Percentiles rank a stretch among this genome's conserved stretches.
phyloP scores from a whole-genome alignment of 768 basidiomycete species.

The Asterophora lycoperdoides region DNA sequence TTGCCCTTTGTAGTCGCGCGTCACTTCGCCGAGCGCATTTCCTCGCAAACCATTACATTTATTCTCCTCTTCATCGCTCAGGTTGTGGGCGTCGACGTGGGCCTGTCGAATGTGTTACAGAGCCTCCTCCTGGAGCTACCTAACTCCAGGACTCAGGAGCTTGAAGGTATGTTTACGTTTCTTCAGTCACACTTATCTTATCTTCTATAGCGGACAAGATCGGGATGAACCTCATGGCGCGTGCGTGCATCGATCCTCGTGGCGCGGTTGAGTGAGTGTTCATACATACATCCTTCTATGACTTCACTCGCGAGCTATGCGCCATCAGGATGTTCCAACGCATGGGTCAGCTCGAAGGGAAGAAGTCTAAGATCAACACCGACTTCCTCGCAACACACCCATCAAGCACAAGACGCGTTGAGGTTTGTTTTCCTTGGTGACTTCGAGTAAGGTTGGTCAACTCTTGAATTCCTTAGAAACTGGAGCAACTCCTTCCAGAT shows the following conservation, averaged over 20 bases:
- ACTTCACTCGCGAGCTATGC: no score
- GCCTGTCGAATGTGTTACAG: slow-evolving; percentile 44
- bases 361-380: slow-evolving; percentile 21
- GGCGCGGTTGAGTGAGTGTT: slow-evolving; percentile 64
- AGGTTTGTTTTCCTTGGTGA: slow-evolving; percentile 39
- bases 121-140: slow-evolving; percentile 65
- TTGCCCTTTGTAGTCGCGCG: slow-evolving; percentile 29
- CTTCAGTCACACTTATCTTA: background rate
- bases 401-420: slow-evolving; percentile 61
- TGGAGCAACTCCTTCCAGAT: slow-evolving; percentile 53
- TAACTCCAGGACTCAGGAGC: slow-evolving; percentile 77
- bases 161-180: slow-evolving; percentile 52
- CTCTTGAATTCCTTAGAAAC: slow-evolving; percentile 30
- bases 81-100: slow-evolving; percentile 47
- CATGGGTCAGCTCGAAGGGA: slow-evolving; percentile 53
- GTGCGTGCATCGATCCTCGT: slow-evolving; percentile 82
- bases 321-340: slow-evolving; percentile 62
- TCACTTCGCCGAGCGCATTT: slow-evolving; percentile 52
- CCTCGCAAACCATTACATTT: slow-evolving; percentile 40
- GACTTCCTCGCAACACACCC: slow-evolving; percentile 86
- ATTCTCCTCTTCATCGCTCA: slow-evolving; percentile 39
- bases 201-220: slow-evolving; percentile 71
- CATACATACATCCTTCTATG: background rate
- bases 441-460: background rate
- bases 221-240: slow-evolving; percentile 73